A percentile compares a stretch with the other conserved stretches of the same genome.
Conservation (phyloP, 345 rosid species). For the Geranium rotundifolium region DNA sequence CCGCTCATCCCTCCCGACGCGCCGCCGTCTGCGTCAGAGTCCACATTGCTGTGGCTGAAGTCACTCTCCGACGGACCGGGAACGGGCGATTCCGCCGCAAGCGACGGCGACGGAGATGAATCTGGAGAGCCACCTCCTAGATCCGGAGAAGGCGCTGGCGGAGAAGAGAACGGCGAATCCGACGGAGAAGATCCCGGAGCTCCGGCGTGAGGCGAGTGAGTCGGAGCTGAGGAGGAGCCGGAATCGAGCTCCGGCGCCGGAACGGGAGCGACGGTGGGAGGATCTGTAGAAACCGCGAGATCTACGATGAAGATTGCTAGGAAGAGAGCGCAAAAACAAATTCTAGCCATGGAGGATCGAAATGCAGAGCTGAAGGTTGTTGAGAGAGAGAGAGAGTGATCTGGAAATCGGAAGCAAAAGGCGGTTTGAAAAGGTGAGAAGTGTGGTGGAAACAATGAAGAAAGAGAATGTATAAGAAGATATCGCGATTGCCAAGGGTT, state of each 20-base stretch:
- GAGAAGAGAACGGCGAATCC: slow-evolving; percentile 6
- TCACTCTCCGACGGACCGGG: background rate
- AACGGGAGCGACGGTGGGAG: slow-evolving; percentile 8
- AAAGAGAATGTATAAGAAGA: no score
- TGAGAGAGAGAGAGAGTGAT: no score
- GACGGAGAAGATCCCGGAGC: slow-evolving; percentile 11
- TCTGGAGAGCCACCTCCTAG: slow-evolving; percentile 1
- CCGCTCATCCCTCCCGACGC: slow-evolving; percentile 16
- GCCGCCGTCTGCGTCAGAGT: background rate
- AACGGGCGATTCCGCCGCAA: background rate
- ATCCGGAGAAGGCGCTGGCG: slow-evolving; percentile 5
- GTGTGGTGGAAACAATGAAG: no score
- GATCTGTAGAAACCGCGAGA: slow-evolving; percentile 9
- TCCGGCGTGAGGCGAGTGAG: background rate
- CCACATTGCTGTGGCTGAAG: background rate
- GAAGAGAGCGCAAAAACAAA: slow-evolving; percentile 6
- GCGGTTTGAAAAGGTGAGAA: no score
- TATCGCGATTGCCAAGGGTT: no score
- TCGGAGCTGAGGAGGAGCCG: background rate
- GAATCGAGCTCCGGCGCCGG: background rate
- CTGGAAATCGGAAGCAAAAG: no score
- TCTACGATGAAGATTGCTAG: slow-evolving; percentile 1
- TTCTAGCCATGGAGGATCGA: slow-evolving; percentile 8
- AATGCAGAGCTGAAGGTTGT: no score
- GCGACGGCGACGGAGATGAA: slow-evolving; percentile 8